Conservation (phyloP, 225 moss, liverwort and hornwort genomes). For the Thuidium tamariscinum region DNA sequence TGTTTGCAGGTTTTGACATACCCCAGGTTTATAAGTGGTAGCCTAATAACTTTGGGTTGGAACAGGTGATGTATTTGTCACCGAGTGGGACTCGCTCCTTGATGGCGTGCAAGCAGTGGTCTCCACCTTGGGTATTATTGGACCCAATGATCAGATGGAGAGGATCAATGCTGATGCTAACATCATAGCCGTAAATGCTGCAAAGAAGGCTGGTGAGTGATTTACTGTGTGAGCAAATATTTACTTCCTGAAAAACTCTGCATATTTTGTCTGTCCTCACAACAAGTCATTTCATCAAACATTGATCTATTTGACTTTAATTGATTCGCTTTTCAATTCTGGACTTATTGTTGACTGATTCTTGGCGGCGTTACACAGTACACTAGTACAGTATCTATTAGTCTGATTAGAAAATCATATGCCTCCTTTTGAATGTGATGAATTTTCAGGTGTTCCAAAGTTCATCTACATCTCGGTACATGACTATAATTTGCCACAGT, state of each 20-base stretch:
- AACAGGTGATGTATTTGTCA: conserved; percentile 79
- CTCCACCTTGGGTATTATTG: conserved; percentile 72
- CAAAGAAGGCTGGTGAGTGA: conserved; percentile 55
- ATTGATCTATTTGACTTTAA: background rate
- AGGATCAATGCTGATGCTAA: conserved; percentile 87
- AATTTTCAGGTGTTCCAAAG: conserved; percentile 58
- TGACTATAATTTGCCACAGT: conserved; percentile 77
- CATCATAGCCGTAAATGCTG: conserved; percentile 70
- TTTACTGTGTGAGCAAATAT: background rate
- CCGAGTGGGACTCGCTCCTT: conserved; percentile 82
- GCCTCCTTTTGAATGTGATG: background rate
- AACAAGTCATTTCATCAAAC: background rate
- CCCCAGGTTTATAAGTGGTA: background rate
- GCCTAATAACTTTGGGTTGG: background rate
- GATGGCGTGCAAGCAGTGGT: conserved; percentile 76
- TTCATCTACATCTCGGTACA: conserved; percentile 87
- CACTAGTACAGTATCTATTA: background rate
- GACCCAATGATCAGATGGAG: conserved; percentile 82
- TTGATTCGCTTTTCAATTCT: background rate
- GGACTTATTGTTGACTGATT: background rate
- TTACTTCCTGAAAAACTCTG: background rate
- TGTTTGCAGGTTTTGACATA: background rate
- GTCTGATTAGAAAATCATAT: background rate
- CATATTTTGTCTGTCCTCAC: background rate
- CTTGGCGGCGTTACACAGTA: background rate